Evolutionary conservation across 73 alveolate genomes (phyloP).

Genomic region (Paramecium sexaurelia): DNA sequence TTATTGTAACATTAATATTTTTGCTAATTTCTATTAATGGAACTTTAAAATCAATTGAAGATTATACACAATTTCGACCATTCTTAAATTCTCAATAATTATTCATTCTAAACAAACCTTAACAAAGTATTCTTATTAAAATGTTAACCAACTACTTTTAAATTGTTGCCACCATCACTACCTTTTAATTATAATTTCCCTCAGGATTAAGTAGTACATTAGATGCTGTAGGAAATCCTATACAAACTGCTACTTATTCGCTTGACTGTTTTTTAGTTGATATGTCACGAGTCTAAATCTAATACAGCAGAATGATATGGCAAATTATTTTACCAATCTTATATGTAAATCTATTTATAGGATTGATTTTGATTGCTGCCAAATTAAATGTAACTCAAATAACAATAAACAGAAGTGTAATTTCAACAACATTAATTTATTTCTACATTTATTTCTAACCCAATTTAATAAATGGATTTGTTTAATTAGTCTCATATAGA

Average conservation of each 20-base stretch:
- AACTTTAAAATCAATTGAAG: not conserved
- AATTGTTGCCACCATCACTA: not conserved
- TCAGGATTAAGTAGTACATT: not conserved
- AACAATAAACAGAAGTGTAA: not conserved
- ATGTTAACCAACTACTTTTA: conserved; percentile 18
- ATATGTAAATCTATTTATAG: not conserved
- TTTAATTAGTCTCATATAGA: not conserved
- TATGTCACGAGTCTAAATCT: not conserved
- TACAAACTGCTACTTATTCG: not conserved
- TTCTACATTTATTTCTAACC: not conserved
- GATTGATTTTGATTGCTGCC: not conserved
- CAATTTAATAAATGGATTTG: not conserved
- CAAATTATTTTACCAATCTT: not conserved
- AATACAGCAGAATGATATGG: conserved; percentile 36
- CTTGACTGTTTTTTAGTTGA: not conserved
- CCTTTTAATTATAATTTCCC: conserved; percentile 3
- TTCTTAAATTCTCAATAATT: not conserved
- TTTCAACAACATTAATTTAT: not conserved
- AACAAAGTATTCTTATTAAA: not conserved
- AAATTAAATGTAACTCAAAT: not conserved
- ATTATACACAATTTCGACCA: not conserved
- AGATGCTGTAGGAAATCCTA: not conserved
- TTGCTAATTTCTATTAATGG: not conserved
- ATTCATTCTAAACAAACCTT: not conserved
- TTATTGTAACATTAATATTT: not conserved